These are phyloP conservation scores for Trematosphaeria pertusa DNA, from an alignment of 2,329 filamentous ascomycete species.

Conservation along the genomic window DNA sequence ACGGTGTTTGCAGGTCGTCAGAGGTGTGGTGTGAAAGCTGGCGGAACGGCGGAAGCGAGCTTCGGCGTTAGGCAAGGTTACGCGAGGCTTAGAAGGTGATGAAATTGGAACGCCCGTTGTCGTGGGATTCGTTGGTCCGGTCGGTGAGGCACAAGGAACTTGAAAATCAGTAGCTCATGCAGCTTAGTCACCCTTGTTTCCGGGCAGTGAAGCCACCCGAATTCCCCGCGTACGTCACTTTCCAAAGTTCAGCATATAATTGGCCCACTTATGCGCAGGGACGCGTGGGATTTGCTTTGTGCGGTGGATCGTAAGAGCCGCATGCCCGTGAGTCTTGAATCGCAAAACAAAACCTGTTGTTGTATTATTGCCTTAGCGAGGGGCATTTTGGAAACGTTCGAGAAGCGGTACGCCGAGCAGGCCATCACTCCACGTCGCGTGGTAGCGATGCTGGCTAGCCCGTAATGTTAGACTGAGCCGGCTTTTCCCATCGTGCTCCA, in stretches of 20 bases:
- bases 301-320: constrained; percentile 9
- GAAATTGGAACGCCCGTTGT: constrained; percentile 2
- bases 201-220: not conserved
- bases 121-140: not conserved
- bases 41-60: not conserved
- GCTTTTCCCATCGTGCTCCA: too few species aligned
- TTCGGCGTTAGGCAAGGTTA: not conserved
- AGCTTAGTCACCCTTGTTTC: constrained; percentile 4
- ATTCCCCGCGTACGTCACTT: constrained; percentile 6
- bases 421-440: too few species aligned
- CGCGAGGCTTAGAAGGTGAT: constrained; percentile 1
- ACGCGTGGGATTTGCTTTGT: not conserved
- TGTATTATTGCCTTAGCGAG: too few species aligned
- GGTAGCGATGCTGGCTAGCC: too few species aligned
- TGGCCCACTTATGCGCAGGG: not conserved
- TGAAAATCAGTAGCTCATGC: too few species aligned
- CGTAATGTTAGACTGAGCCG: too few species aligned
- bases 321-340: not conserved
- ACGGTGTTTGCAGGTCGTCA: not conserved
- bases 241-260: not conserved
- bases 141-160: not conserved
- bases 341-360: too few species aligned
- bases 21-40: not conserved
- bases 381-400: too few species aligned
- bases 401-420: too few species aligned